Percentiles rank a stretch among this genome's conserved stretches.
Evolutionary conservation across 257 asterid genomes (phyloP).

Genomic region (Rehmannia glutinosa): DNA sequence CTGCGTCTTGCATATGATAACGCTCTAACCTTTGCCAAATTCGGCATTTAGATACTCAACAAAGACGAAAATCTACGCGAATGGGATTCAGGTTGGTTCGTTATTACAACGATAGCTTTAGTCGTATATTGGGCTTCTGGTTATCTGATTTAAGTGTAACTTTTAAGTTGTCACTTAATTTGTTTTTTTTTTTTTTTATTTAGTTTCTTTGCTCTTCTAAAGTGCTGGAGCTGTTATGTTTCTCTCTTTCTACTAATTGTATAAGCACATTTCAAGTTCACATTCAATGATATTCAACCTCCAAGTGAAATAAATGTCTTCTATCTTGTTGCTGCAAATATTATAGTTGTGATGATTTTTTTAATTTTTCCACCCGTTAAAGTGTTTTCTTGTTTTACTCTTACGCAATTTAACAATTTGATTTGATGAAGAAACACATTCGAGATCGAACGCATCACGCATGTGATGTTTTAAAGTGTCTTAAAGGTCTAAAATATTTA

Average conservation of each 20-base stretch:
- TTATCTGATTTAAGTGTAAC: not conserved
- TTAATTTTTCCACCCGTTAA: not conserved
- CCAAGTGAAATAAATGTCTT: too few relatives aligned
- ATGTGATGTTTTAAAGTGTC: too few relatives aligned
- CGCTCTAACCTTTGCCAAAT: not conserved
- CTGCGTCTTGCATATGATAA: not conserved
- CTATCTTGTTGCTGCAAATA: not conserved
- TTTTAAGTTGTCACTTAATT: too few relatives aligned
- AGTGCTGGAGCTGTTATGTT: not conserved
- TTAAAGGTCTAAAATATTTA: too few relatives aligned
- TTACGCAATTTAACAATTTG: too few relatives aligned
- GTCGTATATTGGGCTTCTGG: not conserved
- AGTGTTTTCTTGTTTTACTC: too few relatives aligned
- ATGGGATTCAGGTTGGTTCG: not conserved
- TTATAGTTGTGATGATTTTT: not conserved
- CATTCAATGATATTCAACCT: not conserved
- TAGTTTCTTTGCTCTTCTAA: too few relatives aligned
- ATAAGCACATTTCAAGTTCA: not conserved
- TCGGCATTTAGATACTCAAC: not conserved
- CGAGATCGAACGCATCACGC: too few relatives aligned
- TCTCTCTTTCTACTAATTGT: not conserved
- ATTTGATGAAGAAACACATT: too few relatives aligned
- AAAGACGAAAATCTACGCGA: not conserved
- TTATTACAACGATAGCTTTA: not conserved
- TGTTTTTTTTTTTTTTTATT: too few relatives aligned